phyloP scores from a whole-genome alignment of 2,329 filamentous ascomycete species.

The Hortaea werneckii region DNA sequence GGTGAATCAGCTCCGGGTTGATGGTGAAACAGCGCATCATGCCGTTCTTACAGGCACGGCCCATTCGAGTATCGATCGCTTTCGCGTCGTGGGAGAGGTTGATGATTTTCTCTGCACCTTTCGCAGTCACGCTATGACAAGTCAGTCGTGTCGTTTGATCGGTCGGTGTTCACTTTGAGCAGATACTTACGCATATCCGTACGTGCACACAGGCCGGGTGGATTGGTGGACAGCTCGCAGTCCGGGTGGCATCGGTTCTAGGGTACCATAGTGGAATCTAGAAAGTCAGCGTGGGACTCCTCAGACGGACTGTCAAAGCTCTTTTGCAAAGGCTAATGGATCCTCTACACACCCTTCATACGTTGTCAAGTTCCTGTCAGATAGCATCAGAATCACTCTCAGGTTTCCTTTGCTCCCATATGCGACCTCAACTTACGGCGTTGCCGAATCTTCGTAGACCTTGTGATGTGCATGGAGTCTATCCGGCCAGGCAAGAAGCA shows the following conservation, averaged over 20 bases:
- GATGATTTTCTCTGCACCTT: slow-evolving; percentile 26
- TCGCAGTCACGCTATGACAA: slow-evolving; percentile 10
- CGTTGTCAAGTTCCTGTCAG: too few species aligned
- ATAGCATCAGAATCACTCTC: too few species aligned
- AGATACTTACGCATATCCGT: slow-evolving; percentile 17
- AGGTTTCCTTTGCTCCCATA: too few species aligned
- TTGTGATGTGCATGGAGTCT: too few species aligned
- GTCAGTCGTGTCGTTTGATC: too few species aligned
- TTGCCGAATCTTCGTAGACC: neutral
- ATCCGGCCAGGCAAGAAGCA: too few species aligned
- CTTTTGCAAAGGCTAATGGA: too few species aligned
- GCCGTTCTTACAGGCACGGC: slow-evolving; percentile 21
- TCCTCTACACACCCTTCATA: too few species aligned
- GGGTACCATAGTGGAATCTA: slow-evolving; percentile 12
- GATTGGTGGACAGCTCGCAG: slow-evolving; percentile 19
- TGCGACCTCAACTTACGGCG: neutral
- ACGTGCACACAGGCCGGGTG: slow-evolving; percentile 21
- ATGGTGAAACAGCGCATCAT: slow-evolving; percentile 28
- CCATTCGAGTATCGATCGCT: slow-evolving; percentile 28
- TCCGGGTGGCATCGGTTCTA: slow-evolving; percentile 13
- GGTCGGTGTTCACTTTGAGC: neutral
- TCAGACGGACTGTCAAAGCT: too few species aligned
- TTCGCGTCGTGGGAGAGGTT: slow-evolving; percentile 17
- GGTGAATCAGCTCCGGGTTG: slow-evolving; percentile 28
- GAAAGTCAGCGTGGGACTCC: too few species aligned